phyloP scores from a whole-genome alignment of 1,139 yeast species.

The Geotrichum siamense region DNA sequence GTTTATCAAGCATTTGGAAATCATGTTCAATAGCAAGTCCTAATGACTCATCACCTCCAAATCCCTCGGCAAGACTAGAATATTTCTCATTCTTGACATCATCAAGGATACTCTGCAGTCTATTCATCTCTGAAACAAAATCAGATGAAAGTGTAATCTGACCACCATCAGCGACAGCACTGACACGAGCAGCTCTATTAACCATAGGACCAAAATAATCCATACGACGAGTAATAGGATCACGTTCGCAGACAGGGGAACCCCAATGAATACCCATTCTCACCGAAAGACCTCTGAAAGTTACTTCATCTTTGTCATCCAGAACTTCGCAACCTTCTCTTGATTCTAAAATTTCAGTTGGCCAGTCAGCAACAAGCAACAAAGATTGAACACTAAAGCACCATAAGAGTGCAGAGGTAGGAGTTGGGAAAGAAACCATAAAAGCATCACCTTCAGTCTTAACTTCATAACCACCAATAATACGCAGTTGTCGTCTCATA shows the following conservation, averaged over 20 bases:
- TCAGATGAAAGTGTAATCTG: slow-evolving; percentile 84
- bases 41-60: slow-evolving; percentile 50
- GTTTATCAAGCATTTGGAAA: slow-evolving; percentile 54
- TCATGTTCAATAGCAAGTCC: slow-evolving; percentile 66
- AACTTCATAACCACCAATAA: slow-evolving; percentile 95
- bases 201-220: slow-evolving; percentile 99
- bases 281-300: slow-evolving; percentile 85
- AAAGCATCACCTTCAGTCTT: slow-evolving; percentile 99
- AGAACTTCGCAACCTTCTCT: slow-evolving; percentile 78
- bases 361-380: slow-evolving; percentile 85
- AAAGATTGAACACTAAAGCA: slow-evolving; percentile 89
- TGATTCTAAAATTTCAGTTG: slow-evolving; percentile 78
- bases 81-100: slow-evolving; percentile 30
- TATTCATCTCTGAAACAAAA: slow-evolving; percentile 62
- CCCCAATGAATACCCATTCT: slow-evolving; percentile 99
- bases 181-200: slow-evolving; percentile 86
- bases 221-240: slow-evolving; percentile 93
- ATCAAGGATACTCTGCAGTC: slow-evolving; percentile 46
- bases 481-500: slow-evolving; percentile 88
- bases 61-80: slow-evolving; percentile 46
- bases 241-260: slow-evolving; percentile 90
- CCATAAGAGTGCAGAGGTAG: slow-evolving; percentile 86
- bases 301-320: slow-evolving; percentile 51
- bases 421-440: slow-evolving; percentile 94
- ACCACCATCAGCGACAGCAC: slow-evolving; percentile 96